Evolutionary conservation across 306 rosid genomes (phyloP), one percentile per base, ranked within the genome.

Genomic region (Prosopis cineraria): DNA sequence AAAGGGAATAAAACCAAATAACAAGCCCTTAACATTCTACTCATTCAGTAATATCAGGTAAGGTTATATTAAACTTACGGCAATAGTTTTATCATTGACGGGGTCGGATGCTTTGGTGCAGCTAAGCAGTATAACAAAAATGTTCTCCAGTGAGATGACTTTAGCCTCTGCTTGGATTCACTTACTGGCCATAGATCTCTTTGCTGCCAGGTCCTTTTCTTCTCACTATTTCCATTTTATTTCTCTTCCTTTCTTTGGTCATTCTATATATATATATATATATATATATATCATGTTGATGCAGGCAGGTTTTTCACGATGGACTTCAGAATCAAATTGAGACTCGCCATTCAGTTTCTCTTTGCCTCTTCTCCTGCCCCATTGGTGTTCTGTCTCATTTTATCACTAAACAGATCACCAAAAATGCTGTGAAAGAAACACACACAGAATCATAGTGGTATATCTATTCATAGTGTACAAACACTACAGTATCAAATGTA

Each of bases 111-210:
- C n/a, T n/a, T 50, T 25, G 25, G 59, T 85, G 84, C 94, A 94
- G 98, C 84, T 94, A 22, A 68, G 78, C 68, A 85, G 93, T 43
- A 92, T 92, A 12, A 90, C 83, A 63, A 92, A 84, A 87, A 88
- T 94, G 97, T 94, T 94, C 84, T 87, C 96, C 0, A 85, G 82
- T 31, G 98, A 94, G 74, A 81, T 92, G 92, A 92, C 94, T 71
- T 74, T 94, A 58, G 93, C 97, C 74, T 92, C 97, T 85, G 97
- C 97, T 0, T 94, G 97, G 97, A 92, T 94, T 83, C 97, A 94
- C 86, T 88, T 90, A 41, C 56, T 94, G 78, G 94, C 65, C 88
- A 85, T 90, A 27, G 96, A 92, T 85, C 94, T 92, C 62, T 94
- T 83, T 87, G 97, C 97, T 74, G 98, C 97, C 80, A 92, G 98